Evolutionary conservation across 2,329 filamentous ascomycete species (phyloP).

Genomic region (Thielaviopsis musarum): DNA sequence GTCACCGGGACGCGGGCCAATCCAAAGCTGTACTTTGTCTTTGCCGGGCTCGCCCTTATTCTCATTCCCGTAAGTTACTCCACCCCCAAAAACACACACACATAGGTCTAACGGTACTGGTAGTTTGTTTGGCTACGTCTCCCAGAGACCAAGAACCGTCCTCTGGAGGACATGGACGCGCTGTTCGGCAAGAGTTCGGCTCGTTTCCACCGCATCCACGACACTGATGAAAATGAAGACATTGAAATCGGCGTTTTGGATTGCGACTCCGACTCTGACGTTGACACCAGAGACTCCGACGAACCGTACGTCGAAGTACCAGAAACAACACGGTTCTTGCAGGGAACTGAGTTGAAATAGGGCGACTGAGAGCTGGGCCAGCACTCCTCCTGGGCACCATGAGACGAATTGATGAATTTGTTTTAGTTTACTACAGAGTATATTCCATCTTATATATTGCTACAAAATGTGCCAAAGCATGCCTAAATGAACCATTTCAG

Average conservation of each 20-base stretch:
- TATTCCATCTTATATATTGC: neutral
- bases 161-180: conserved; percentile 28
- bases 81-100: neutral
- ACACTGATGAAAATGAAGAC: neutral
- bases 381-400: neutral
- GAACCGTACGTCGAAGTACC: neutral
- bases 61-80: conserved; percentile 25
- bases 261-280: neutral
- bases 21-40: conserved; percentile 37
- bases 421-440: neutral
- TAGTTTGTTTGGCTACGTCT: conserved; percentile 26
- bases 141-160: conserved; percentile 27
- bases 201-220: neutral
- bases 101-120: neutral
- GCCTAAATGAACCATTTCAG: neutral
- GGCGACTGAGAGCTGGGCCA: neutral
- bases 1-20: conserved; percentile 26
- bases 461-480: neutral
- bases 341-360: neutral
- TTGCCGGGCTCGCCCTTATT: conserved; percentile 33
- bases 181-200: conserved; percentile 19
- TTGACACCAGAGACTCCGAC: neutral
- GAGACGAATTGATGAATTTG: neutral
- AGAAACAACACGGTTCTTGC: neutral
- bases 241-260: neutral